These are phyloP conservation scores for Phialocephala subalpina DNA, from an alignment of 2,329 filamentous ascomycete genomes.

Conservation along the genomic window DNA sequence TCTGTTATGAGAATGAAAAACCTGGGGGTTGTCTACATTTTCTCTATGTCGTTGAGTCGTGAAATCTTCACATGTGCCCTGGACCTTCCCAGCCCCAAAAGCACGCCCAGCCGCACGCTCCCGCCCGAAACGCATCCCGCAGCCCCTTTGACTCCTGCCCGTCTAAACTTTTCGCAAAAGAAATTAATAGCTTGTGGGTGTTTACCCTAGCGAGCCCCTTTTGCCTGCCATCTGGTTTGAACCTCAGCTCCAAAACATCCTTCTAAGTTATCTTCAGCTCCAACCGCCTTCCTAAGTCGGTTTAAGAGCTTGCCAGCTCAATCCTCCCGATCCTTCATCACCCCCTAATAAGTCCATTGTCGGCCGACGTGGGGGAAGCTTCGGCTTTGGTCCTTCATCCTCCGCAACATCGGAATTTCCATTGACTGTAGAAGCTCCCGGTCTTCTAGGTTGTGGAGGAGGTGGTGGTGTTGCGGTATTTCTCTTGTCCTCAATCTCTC, in stretches of 20 bases:
- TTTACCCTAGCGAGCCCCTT: background rate
- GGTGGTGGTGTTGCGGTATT: slow-evolving; percentile 29
- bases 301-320: slow-evolving; percentile 42
- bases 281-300: slow-evolving; percentile 26
- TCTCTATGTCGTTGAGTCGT: too few relatives aligned
- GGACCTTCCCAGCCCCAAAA: too few relatives aligned
- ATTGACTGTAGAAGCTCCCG: slow-evolving; percentile 16
- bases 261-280: background rate
- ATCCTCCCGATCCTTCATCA: slow-evolving; percentile 33
- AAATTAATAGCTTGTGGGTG: background rate
- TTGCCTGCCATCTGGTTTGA: slow-evolving; percentile 18
- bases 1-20: too few relatives aligned
- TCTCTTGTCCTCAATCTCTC: slow-evolving; percentile 24
- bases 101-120: too few relatives aligned
- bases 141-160: too few relatives aligned
- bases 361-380: slow-evolving; percentile 38
- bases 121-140: too few relatives aligned
- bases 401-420: slow-evolving; percentile 18
- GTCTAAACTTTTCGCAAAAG: too few relatives aligned
- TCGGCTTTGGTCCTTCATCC: slow-evolving; percentile 36
- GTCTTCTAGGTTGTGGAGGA: slow-evolving; percentile 39
- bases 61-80: too few relatives aligned
- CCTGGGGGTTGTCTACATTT: too few relatives aligned
- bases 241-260: background rate
- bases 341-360: slow-evolving; percentile 39